Percentiles rank a stretch among this genome's conserved stretches.
These are phyloP conservation scores for Lanmaoa pseudosensibilis DNA, from an alignment of 768 basidiomycete species.

Conservation along the genomic window DNA sequence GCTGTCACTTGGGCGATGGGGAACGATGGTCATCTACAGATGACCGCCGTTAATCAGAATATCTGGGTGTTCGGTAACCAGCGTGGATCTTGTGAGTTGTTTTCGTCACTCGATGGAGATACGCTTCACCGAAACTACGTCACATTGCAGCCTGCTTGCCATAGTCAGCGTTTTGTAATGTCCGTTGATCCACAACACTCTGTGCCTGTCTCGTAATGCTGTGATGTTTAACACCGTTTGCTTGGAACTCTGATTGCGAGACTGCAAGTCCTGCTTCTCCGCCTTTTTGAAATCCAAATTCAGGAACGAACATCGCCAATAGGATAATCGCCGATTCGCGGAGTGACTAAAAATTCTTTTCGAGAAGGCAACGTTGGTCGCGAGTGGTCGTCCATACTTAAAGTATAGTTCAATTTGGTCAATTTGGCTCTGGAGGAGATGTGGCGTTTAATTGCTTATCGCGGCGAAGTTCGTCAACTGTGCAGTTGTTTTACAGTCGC, in stretches of 20 bases:
- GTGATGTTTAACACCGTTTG: constrained; percentile 1
- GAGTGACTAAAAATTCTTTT: neutral
- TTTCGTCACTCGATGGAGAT: constrained; percentile 10
- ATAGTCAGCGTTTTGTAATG: constrained; percentile 22
- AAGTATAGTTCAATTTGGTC: constrained; percentile 6
- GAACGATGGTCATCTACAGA: constrained; percentile 29
- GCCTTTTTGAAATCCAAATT: constrained; percentile 1
- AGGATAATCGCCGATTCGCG: neutral
- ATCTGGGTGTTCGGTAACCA: constrained; percentile 8
- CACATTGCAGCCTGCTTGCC: constrained; percentile 17
- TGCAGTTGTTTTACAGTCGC: neutral
- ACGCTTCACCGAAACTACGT: constrained; percentile 17
- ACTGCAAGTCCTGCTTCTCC: neutral
- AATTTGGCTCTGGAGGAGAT: constrained; percentile 17
- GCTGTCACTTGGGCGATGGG: constrained; percentile 38
- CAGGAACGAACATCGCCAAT: constrained; percentile 2
- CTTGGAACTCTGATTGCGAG: neutral
- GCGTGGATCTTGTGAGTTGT: constrained; percentile 24
- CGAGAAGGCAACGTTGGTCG: neutral
- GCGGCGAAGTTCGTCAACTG: neutral
- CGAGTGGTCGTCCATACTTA: constrained; percentile 1
- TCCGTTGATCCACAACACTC: constrained; percentile 24
- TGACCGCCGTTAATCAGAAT: constrained; percentile 6
- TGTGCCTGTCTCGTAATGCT: constrained; percentile 16
- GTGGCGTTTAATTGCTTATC: constrained; percentile 26